phyloP scores from a whole-genome alignment of 169 alveolate genomes.

The Plasmodium coatneyi region DNA sequence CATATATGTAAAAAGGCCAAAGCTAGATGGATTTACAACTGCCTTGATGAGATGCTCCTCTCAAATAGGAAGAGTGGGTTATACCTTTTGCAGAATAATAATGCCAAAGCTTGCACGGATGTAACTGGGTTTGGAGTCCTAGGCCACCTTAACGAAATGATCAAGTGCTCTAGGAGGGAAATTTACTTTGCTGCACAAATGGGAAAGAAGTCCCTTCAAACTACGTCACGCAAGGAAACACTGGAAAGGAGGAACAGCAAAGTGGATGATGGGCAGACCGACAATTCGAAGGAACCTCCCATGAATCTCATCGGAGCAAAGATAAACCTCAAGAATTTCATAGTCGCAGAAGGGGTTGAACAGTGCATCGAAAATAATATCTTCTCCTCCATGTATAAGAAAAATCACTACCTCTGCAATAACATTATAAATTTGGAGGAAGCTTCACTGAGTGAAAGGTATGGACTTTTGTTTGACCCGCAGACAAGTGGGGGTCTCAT shows the following conservation, averaged over 20 bases:
- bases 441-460: slow-evolving; percentile 28
- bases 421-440: slow-evolving; percentile 73
- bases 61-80: slow-evolving; percentile 72
- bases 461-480: slow-evolving; percentile 75
- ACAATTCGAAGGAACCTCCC: background rate
- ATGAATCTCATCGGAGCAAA: slow-evolving; percentile 65
- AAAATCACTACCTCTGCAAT: slow-evolving; percentile 74
- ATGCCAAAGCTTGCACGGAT: slow-evolving; percentile 75
- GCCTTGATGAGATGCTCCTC: slow-evolving; percentile 74
- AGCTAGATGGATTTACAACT: slow-evolving; percentile 74
- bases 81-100: slow-evolving; percentile 53
- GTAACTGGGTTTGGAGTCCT: slow-evolving; percentile 74
- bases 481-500: slow-evolving; percentile 76
- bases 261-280: background rate
- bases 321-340: slow-evolving; percentile 32
- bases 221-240: background rate
- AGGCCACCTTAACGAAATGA: slow-evolving; percentile 74
- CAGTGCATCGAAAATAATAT: slow-evolving; percentile 71
- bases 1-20: slow-evolving; percentile 70
- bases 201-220: background rate
- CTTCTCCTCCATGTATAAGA: slow-evolving; percentile 74
- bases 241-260: background rate
- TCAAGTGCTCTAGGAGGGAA: slow-evolving; percentile 70
- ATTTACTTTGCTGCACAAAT: slow-evolving; percentile 2
- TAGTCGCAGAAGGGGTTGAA: slow-evolving; percentile 68